Evolutionary conservation across 495 filamentous ascomycete genomes (phyloP).

Genomic region (Cercophora scortea): DNA sequence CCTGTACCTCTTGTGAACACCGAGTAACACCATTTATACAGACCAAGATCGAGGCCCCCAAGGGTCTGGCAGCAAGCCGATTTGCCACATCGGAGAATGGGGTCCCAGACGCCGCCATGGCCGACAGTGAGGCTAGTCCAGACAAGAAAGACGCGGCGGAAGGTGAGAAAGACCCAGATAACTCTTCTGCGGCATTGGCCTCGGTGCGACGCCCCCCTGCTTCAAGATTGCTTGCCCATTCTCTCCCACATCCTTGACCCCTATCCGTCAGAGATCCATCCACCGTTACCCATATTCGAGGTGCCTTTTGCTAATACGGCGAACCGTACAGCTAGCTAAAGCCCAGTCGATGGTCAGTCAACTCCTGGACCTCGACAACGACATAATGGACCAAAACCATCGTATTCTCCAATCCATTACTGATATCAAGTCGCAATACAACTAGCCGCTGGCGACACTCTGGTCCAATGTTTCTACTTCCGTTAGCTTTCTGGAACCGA

Average conservation of each 20-base stretch:
- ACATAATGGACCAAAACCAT: constrained; percentile 37
- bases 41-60: constrained; percentile 25
- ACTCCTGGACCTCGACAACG: constrained; percentile 38
- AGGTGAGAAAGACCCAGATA: constrained; percentile 45
- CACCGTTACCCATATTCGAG: too few relatives aligned
- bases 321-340: constrained; percentile 37
- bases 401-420: constrained; percentile 36
- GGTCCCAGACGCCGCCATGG: constrained; percentile 1
- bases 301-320: too few relatives aligned
- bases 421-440: constrained; percentile 11
- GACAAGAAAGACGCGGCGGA: constrained; percentile 29
- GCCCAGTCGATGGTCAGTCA: constrained; percentile 35
- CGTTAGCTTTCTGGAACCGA: not conserved
- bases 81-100: constrained; percentile 24
- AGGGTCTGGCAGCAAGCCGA: constrained; percentile 38
- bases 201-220: constrained; percentile 46
- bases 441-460: too few relatives aligned
- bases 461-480: not conserved
- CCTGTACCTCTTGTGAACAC: too few relatives aligned
- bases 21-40: not conserved
- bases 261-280: too few relatives aligned
- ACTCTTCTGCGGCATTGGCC: constrained; percentile 49
- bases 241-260: not conserved
- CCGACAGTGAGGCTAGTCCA: constrained; percentile 11
- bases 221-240: constrained; percentile 21